Evolutionary conservation across 768 basidiomycete species (phyloP).

Genomic region (Lactarius indigo): DNA sequence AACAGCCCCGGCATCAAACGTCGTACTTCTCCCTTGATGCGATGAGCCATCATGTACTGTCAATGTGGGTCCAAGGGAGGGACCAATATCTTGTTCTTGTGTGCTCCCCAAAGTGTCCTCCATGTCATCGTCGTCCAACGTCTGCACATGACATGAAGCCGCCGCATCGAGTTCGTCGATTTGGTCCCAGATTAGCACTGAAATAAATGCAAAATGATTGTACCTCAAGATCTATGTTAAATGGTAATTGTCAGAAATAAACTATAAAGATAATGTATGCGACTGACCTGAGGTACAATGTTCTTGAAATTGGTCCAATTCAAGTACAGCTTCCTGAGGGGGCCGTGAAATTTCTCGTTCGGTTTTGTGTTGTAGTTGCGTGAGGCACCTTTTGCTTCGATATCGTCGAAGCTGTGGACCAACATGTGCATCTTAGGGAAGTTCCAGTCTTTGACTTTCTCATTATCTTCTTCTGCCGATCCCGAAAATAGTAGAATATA

Average conservation of each 20-base stretch:
- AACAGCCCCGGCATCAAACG: neutral
- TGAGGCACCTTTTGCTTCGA: no score
- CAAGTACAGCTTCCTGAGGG: neutral
- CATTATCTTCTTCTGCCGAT: no score
- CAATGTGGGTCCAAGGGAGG: no score
- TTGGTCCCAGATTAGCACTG: neutral
- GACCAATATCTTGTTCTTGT: no score
- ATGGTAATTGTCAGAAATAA: neutral
- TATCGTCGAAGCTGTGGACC: no score
- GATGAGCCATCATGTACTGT: neutral
- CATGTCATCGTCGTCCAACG: no score
- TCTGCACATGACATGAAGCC: no score
- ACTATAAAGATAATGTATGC: neutral
- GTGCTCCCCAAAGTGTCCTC: no score
- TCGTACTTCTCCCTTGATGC: neutral
- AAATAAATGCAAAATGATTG: slow-evolving; percentile 3
- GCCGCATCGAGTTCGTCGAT: neutral
- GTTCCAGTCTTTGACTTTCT: no score
- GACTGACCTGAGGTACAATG: neutral
- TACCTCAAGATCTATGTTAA: slow-evolving; percentile 8
- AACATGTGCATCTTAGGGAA: no score
- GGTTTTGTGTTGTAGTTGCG: no score
- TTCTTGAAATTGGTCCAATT: neutral
- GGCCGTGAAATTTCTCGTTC: slow-evolving; percentile 17
- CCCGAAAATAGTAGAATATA: no score